phyloP scores from a whole-genome alignment of 371 early-diverging fungal species.

The Mucor indicus region DNA sequence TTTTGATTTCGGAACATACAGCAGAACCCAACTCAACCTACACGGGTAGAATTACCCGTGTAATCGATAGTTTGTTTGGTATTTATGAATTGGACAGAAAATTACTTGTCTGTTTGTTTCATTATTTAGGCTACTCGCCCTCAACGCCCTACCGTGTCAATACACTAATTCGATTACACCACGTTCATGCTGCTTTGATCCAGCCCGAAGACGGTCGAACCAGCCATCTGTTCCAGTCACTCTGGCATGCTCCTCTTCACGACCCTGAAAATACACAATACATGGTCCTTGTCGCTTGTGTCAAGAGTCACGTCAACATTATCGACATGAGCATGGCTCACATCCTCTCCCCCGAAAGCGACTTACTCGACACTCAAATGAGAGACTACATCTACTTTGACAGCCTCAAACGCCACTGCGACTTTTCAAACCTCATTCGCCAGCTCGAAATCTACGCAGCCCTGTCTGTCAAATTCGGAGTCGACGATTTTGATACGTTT shows the following conservation, averaged over 20 bases:
- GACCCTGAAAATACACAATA: neutral
- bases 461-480: slow-evolving; percentile 2
- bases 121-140: slow-evolving; percentile 9
- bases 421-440: slow-evolving; percentile 4
- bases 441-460: slow-evolving; percentile 18
- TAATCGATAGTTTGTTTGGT: slow-evolving; percentile 29
- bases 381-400: neutral
- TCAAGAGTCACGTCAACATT: slow-evolving; percentile 13
- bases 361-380: neutral
- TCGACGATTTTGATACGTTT: neutral
- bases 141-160: slow-evolving; percentile 21
- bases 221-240: neutral
- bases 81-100: slow-evolving; percentile 28
- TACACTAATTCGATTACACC: slow-evolving; percentile 10
- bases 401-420: neutral
- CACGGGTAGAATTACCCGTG: slow-evolving; percentile 22
- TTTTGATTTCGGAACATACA: neutral
- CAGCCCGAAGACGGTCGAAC: neutral
- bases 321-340: too few relatives aligned
- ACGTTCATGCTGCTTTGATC: slow-evolving; percentile 13
- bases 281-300: slow-evolving; percentile 13
- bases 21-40: neutral
- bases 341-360: neutral
- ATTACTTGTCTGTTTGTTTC: slow-evolving; percentile 18
- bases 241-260: neutral